These are phyloP conservation scores for Cyberlindnera americana DNA, from an alignment of 805 yeast species.

Conservation along the genomic window DNA sequence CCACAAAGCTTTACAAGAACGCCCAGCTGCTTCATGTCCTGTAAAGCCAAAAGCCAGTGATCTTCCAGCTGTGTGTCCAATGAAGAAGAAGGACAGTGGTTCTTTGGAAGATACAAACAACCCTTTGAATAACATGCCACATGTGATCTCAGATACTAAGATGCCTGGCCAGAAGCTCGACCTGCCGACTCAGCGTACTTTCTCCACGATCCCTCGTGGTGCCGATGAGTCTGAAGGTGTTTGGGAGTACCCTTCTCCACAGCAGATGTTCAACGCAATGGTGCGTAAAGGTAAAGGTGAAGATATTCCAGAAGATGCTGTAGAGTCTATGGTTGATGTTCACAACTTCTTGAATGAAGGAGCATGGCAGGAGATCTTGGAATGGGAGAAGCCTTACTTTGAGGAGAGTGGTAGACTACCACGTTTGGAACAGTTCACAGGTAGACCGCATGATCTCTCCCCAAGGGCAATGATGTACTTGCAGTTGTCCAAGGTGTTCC, in stretches of 20 bases:
- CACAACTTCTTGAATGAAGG: conserved; percentile 96
- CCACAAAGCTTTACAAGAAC: conserved; percentile 2
- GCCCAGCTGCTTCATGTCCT: conserved; percentile 34
- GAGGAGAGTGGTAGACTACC: conserved; percentile 56
- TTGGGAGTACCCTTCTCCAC: conserved; percentile 99
- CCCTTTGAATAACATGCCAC: conserved; percentile 90
- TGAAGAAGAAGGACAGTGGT: conserved; percentile 27
- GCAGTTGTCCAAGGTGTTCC: conserved; percentile 64
- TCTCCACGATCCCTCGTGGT: conserved; percentile 87
- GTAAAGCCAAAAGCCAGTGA: conserved; percentile 30
- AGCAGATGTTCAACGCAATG: conserved; percentile 99
- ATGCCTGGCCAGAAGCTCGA: conserved; percentile 78
- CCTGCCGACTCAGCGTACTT: conserved; percentile 78
- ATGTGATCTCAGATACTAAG: conserved; percentile 55
- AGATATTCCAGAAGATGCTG: conserved; percentile 91
- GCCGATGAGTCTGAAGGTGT: conserved; percentile 57
- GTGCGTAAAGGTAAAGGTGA: conserved; percentile 85
- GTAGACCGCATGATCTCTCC: conserved; percentile 81
- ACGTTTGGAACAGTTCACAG: conserved; percentile 80
- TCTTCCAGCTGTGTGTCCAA: conserved; percentile 39
- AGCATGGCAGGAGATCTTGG: conserved; percentile 91
- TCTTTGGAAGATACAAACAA: conserved; percentile 40
- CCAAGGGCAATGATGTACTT: conserved; percentile 81
- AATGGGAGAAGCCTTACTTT: conserved; percentile 84
- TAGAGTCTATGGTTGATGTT: conserved; percentile 93